Conservation (phyloP, 495 filamentous ascomycete genomes). For the Aspergillus bridgeri region DNA sequence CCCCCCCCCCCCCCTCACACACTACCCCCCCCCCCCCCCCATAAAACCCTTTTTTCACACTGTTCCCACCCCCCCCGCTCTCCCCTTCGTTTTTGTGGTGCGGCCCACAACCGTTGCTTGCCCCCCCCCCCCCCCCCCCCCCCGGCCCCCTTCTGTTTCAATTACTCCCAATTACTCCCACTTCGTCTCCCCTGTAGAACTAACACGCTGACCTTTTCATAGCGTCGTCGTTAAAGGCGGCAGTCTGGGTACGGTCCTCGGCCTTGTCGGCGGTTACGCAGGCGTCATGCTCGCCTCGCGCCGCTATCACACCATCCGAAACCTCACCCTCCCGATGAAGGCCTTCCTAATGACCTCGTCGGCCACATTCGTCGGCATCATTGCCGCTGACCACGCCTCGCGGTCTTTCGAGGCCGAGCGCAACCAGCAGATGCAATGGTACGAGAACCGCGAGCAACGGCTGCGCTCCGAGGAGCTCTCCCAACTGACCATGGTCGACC, state of each 20-base stretch:
- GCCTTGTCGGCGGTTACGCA: constrained; percentile 58
- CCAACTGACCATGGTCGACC: constrained; percentile 54
- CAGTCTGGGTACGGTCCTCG: constrained; percentile 61
- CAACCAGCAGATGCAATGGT: constrained; percentile 60
- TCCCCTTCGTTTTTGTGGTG: too few relatives aligned
- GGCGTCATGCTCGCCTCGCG: constrained; percentile 59
- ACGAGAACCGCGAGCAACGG: constrained; percentile 61
- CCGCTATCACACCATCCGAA: constrained; percentile 69
- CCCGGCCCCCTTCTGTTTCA: neutral
- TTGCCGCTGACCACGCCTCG: constrained; percentile 77
- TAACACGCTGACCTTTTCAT: constrained; percentile 3
- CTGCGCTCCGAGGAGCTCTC: constrained; percentile 43
- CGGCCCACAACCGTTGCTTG: too few relatives aligned
- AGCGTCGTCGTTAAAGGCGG: constrained; percentile 78
- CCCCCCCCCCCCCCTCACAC: too few relatives aligned
- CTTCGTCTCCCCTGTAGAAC: constrained; percentile 8
- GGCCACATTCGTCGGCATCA: constrained; percentile 80
- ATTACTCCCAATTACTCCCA: neutral
- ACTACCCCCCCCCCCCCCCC: too few relatives aligned
- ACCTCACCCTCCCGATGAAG: constrained; percentile 82
- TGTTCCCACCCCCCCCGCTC: too few relatives aligned
- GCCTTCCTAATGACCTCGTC: constrained; percentile 83
- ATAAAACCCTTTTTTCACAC: too few relatives aligned
- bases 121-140: too few relatives aligned
- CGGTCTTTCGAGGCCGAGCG: constrained; percentile 67